Evolutionary conservation across 176 grass and related monocot genomes (phyloP).

Genomic region (Triticum urartu): DNA sequence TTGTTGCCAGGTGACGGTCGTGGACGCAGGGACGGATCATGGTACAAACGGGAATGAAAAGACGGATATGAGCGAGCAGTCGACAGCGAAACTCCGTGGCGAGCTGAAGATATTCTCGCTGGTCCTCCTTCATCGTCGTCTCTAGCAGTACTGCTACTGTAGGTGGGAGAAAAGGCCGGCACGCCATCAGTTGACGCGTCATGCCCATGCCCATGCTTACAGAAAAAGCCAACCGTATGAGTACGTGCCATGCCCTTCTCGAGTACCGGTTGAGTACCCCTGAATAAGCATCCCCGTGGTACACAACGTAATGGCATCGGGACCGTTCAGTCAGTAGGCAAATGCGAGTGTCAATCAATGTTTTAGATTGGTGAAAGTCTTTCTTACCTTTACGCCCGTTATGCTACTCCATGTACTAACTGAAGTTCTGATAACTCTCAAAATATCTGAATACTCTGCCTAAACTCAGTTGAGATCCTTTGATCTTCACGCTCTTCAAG

Average conservation of each 20-base stretch:
- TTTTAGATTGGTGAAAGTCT: too few relatives aligned
- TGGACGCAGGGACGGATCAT: background rate
- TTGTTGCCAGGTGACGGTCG: conserved; percentile 27
- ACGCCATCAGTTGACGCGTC: conserved; percentile 31
- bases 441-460: background rate
- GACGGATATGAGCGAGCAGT: background rate
- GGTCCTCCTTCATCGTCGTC: background rate
- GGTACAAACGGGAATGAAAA: background rate
- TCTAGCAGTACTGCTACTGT: background rate
- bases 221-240: conserved; percentile 18
- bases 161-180: background rate
- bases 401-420: background rate
- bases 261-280: background rate
- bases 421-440: background rate
- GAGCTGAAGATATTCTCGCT: background rate
- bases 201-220: background rate
- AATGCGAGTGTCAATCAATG: too few relatives aligned
- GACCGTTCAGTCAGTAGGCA: conserved; percentile 1
- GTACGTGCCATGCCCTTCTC: background rate
- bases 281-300: background rate
- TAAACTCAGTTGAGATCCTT: background rate
- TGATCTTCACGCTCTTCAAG: background rate
- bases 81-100: background rate
- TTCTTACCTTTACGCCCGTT: too few relatives aligned
- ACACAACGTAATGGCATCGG: background rate